Evolutionary conservation across 2,329 filamentous ascomycete genomes (phyloP).

Genomic region (Colletotrichum sidae): DNA sequence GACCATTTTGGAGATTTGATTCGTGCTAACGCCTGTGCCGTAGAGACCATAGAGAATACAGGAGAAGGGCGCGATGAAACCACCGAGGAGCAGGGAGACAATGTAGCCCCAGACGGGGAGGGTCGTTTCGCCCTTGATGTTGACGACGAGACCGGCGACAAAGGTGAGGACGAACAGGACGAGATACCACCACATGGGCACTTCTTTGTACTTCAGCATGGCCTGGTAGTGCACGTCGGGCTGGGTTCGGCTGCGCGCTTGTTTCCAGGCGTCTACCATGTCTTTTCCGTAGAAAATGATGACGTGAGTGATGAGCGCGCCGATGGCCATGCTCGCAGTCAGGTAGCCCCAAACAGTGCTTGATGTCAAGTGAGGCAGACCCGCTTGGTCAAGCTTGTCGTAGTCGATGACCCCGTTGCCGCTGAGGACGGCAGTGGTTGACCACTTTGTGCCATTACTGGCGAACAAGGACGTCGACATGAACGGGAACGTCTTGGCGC

Average conservation of each 20-base stretch:
- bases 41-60: constrained; percentile 44
- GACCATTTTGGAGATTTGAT: constrained; percentile 54
- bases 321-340: constrained; percentile 46
- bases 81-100: constrained; percentile 46
- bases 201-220: constrained; percentile 55
- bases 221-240: constrained; percentile 54
- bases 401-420: constrained; percentile 42
- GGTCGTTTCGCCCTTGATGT: constrained; percentile 49
- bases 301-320: constrained; percentile 40
- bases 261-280: constrained; percentile 38
- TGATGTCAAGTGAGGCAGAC: constrained; percentile 44
- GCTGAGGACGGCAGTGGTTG: constrained; percentile 40
- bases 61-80: constrained; percentile 50
- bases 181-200: constrained; percentile 51
- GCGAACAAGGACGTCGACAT: constrained; percentile 46
- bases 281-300: constrained; percentile 39
- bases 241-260: constrained; percentile 37
- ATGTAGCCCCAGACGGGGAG: constrained; percentile 51
- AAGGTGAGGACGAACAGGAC: constrained; percentile 46
- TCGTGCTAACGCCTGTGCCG: constrained; percentile 39
- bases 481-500: constrained; percentile 46
- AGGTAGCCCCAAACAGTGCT: constrained; percentile 44
- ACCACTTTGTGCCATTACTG: constrained; percentile 42
- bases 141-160: constrained; percentile 48
- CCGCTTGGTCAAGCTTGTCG: constrained; percentile 41